These are phyloP conservation scores for Pseudozyma thailandica DNA, from an alignment of 1,284 basidiomycete genomes.

Conservation along the genomic window DNA sequence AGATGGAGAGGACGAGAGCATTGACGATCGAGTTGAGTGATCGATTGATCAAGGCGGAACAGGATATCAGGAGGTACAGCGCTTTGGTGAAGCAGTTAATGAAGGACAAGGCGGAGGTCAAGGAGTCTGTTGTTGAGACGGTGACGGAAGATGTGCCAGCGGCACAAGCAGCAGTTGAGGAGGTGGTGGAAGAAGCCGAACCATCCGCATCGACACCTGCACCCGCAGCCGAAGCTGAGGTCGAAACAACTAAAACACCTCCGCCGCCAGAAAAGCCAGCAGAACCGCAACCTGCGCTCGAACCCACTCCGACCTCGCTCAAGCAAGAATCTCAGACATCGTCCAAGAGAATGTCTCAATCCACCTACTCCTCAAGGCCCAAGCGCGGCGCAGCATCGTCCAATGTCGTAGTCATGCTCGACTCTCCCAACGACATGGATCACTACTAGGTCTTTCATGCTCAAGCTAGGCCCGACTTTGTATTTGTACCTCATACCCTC, in stretches of 20 bases:
- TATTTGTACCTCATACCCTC: constrained; percentile 1
- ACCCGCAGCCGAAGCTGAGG: not conserved
- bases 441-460: not conserved
- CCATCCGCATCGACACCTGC: not conserved
- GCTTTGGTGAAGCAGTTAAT: constrained; percentile 16
- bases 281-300: not conserved
- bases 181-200: not conserved
- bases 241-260: not conserved
- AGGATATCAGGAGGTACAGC: constrained; percentile 25
- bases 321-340: constrained; percentile 3
- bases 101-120: not conserved
- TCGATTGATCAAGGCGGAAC: constrained; percentile 37
- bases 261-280: constrained; percentile 2
- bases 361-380: not conserved
- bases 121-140: not conserved
- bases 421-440: not conserved
- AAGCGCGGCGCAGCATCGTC: not conserved
- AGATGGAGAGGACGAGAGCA: constrained; percentile 41
- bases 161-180: not conserved
- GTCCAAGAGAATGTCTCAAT: not conserved
- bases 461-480: not conserved
- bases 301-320: not conserved
- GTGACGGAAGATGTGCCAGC: not conserved
- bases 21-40: constrained; percentile 40
- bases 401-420: not conserved